These are phyloP conservation scores for Ogataea dorogensis DNA, from an alignment of 805 yeast genomes.

Conservation along the genomic window DNA sequence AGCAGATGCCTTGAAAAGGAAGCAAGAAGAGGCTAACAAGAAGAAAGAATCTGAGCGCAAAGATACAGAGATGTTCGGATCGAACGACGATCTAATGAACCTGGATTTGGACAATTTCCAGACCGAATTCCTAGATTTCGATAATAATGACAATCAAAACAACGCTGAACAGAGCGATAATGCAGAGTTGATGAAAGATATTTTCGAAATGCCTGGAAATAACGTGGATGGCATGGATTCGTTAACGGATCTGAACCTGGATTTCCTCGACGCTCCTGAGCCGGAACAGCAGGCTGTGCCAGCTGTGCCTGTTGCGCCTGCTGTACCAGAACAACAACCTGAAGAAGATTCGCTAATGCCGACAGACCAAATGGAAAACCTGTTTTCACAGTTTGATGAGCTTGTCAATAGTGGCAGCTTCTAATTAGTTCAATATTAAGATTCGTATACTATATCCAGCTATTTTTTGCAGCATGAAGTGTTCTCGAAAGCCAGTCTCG, in stretches of 20 bases:
- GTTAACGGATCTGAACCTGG: constrained; percentile 28
- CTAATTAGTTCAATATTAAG: background rate
- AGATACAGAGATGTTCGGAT: constrained; percentile 13
- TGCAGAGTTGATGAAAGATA: constrained; percentile 11
- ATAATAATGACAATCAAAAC: no score
- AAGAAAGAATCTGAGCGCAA: constrained; percentile 18
- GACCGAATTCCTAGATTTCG: constrained; percentile 21
- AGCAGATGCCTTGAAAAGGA: constrained; percentile 23
- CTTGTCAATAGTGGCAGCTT: constrained; percentile 24
- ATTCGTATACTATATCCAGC: background rate
- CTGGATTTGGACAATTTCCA: constrained; percentile 29
- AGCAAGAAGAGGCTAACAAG: constrained; percentile 19
- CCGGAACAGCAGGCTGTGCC: constrained; percentile 6
- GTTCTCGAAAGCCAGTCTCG: constrained; percentile 50
- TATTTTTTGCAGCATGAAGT: constrained; percentile 25
- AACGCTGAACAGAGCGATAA: constrained; percentile 6
- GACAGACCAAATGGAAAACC: constrained; percentile 33
- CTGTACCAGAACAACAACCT: constrained; percentile 4
- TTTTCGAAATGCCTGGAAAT: constrained; percentile 8
- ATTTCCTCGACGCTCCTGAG: constrained; percentile 23
- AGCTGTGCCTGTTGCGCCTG: background rate
- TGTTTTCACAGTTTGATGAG: constrained; percentile 34
- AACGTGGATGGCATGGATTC: constrained; percentile 15
- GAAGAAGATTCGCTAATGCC: constrained; percentile 25
- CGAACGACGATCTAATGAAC: constrained; percentile 28